Conservation (phyloP, 169 alveolate genomes). For the Neospora caninum region DNA sequence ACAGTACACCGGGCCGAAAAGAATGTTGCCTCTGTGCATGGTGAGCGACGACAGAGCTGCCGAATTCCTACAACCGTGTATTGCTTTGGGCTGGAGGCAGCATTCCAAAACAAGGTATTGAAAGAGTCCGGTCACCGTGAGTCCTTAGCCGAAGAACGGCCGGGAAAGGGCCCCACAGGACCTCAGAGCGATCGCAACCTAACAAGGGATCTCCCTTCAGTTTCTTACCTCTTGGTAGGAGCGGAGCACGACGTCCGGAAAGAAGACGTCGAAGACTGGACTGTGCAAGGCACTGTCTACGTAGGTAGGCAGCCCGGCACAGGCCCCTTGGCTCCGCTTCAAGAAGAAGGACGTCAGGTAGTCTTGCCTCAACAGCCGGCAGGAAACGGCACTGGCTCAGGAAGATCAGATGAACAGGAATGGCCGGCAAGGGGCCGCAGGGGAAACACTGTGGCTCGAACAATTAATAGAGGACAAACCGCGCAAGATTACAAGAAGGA, state of each 20-base stretch:
- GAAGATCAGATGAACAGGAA: not conserved
- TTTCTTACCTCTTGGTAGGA: not conserved
- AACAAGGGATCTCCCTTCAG: not conserved
- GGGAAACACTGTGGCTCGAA: not conserved
- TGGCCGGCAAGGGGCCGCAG: not conserved
- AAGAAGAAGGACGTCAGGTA: not conserved
- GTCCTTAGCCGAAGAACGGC: not conserved
- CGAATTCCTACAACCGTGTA: not conserved
- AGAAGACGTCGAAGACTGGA: not conserved
- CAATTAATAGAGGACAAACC: not conserved
- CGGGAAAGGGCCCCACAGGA: not conserved
- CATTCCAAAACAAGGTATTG: not conserved
- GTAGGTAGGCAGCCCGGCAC: not conserved
- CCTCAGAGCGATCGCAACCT: not conserved
- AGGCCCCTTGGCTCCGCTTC: not conserved
- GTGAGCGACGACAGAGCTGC: not conserved
- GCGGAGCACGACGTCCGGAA: not conserved
- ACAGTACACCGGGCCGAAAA: not conserved
- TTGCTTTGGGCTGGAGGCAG: not conserved
- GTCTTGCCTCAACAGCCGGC: not conserved
- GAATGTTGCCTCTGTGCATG: not conserved
- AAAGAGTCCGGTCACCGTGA: not conserved
- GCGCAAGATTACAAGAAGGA: not conserved
- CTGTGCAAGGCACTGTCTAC: not conserved
- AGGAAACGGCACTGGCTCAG: not conserved